A percentile compares a stretch with the other conserved stretches of the same genome.
Evolutionary conservation across 2,329 filamentous ascomycete genomes (phyloP).

Genomic region (Bipolaris gigantea): DNA sequence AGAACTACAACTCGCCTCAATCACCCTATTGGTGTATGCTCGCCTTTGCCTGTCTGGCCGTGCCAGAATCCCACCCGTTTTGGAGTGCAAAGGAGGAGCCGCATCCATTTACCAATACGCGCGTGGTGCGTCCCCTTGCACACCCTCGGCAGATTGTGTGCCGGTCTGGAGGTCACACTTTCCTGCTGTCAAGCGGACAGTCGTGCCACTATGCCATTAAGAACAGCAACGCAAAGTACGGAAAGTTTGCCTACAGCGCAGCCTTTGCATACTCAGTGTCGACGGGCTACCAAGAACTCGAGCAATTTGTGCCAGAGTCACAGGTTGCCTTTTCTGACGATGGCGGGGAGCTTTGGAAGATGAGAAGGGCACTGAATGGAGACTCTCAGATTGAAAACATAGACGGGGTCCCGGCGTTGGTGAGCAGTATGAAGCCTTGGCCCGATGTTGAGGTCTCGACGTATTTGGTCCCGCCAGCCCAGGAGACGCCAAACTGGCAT

Average conservation of each 20-base stretch:
- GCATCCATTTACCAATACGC: constrained; percentile 58
- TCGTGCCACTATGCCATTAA: constrained; percentile 83
- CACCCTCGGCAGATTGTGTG: constrained; percentile 75
- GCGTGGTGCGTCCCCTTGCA: constrained; percentile 61
- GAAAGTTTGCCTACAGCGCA: constrained; percentile 75
- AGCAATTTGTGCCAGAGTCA: constrained; percentile 75
- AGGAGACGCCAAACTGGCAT: constrained; percentile 65
- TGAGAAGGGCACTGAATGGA: constrained; percentile 64
- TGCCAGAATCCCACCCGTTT: constrained; percentile 71
- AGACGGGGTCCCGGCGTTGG: constrained; percentile 60
- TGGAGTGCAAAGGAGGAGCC: constrained; percentile 71
- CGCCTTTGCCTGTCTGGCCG: constrained; percentile 72
- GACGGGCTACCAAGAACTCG: constrained; percentile 72
- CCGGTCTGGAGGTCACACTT: constrained; percentile 71
- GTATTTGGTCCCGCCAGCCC: constrained; percentile 64
- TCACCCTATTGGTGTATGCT: constrained; percentile 77
- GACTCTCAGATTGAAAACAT: constrained; percentile 64
- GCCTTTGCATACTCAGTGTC: constrained; percentile 78
- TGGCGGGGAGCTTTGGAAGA: constrained; percentile 77
- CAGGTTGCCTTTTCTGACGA: constrained; percentile 77
- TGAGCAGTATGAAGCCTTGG: constrained; percentile 72
- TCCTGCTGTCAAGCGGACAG: constrained; percentile 72
- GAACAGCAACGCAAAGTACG: constrained; percentile 80
- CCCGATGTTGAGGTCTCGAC: constrained; percentile 67
- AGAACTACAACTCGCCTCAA: constrained; percentile 81